Percentiles rank a stretch among this genome's conserved stretches.
Conservation (phyloP, 192 early-diverging fungal species). For the Mortierella antarctica region DNA sequence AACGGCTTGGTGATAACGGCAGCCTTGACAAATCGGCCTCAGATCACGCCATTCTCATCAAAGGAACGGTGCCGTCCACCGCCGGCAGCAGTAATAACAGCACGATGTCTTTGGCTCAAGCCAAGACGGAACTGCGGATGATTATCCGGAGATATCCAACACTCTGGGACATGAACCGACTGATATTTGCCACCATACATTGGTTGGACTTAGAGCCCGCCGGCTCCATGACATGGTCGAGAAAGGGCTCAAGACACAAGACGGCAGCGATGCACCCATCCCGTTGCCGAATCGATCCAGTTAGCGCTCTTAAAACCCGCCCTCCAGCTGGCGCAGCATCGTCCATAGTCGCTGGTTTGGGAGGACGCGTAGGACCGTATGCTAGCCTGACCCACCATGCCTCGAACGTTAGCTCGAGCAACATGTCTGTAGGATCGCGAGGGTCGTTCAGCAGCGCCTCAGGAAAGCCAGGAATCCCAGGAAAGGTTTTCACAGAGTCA, state of each 20-base stretch:
- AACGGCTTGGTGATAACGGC: background rate
- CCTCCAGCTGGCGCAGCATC: background rate
- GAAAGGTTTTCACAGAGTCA: conserved; percentile 25
- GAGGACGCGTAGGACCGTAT: background rate
- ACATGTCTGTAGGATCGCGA: conserved; percentile 10
- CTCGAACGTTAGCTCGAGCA: conserved; percentile 18
- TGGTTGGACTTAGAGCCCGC: conserved; percentile 50
- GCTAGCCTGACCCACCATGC: conserved; percentile 5
- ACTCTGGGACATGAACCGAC: conserved; percentile 40
- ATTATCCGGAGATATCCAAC: conserved; percentile 26
- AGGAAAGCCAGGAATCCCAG: background rate
- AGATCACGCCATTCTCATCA: conserved; percentile 42
- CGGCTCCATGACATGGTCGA: background rate
- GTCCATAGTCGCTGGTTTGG: background rate
- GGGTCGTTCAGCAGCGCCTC: conserved; percentile 28
- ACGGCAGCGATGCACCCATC: conserved; percentile 33
- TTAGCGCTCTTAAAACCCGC: conserved; percentile 19
- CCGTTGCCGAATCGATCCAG: conserved; percentile 43
- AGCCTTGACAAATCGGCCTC: conserved; percentile 19
- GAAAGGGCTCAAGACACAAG: conserved; percentile 9
- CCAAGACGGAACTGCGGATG: conserved; percentile 26
- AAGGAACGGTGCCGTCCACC: conserved; percentile 17
- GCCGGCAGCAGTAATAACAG: background rate
- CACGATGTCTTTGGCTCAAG: conserved; percentile 12
- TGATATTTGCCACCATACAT: conserved; percentile 45